Evolutionary conservation across 106 monocot genomes (phyloP).

Genomic region (Dendrobium nobile): DNA sequence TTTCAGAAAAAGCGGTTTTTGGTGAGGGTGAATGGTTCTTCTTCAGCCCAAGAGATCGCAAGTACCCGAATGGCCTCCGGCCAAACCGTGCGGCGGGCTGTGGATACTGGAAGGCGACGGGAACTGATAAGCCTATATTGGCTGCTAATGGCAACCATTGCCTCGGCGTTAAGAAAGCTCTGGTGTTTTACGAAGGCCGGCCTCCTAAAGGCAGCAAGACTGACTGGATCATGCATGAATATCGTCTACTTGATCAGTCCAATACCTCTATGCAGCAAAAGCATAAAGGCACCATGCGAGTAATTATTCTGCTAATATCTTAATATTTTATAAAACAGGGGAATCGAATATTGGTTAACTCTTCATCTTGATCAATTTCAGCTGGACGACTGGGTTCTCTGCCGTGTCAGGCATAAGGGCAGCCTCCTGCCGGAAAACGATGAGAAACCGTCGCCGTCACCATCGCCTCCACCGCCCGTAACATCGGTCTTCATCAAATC

Average conservation of each 20-base stretch:
- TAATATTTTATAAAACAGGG: neutral
- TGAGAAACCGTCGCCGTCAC: neutral
- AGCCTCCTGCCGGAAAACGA: neutral
- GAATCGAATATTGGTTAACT: neutral
- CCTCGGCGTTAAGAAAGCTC: conserved; percentile 16
- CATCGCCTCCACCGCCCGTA: neutral
- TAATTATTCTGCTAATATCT: neutral
- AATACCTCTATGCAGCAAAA: neutral
- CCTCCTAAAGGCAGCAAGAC: conserved; percentile 20
- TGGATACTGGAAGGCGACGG: conserved; percentile 20
- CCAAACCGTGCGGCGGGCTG: conserved; percentile 27
- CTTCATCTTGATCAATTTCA: neutral
- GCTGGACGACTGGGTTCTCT: conserved; percentile 29
- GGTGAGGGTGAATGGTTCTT: conserved; percentile 52
- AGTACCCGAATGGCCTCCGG: conserved; percentile 33
- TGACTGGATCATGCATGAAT: conserved; percentile 28
- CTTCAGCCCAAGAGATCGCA: conserved; percentile 38
- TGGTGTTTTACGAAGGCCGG: conserved; percentile 18
- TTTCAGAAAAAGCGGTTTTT: conserved; percentile 38
- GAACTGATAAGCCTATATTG: conserved; percentile 20
- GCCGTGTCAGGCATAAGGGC: conserved; percentile 28
- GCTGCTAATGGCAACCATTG: conserved; percentile 8
- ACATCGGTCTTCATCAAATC: neutral
- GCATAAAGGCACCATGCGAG: conserved; percentile 3
- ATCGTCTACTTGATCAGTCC: conserved; percentile 13